Percentiles rank a stretch among this genome's conserved stretches.
phyloP scores from a whole-genome alignment of 768 basidiomycete genomes.

The Rhodotorula babjevae region DNA sequence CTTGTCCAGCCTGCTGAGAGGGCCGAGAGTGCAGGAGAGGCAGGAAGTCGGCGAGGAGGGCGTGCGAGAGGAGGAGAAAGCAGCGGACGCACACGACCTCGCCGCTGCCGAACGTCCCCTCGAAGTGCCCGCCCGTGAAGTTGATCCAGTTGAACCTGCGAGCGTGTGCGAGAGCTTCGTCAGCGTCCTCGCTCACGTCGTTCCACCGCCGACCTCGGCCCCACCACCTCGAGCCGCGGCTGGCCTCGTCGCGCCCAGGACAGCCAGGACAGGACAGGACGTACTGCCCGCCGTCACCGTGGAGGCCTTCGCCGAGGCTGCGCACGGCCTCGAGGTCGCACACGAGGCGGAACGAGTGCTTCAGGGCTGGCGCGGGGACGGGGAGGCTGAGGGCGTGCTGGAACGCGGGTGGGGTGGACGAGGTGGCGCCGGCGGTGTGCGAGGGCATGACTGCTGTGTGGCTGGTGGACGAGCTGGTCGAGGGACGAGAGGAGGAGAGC shows the following conservation, averaged over 20 bases:
- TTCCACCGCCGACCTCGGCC: background rate
- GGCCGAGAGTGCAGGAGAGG: too few relatives aligned
- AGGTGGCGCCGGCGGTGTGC: background rate
- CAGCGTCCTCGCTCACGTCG: background rate
- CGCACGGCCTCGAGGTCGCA: constrained; percentile 33
- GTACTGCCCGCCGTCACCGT: constrained; percentile 29
- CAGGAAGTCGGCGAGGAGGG: too few relatives aligned
- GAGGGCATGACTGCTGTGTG: too few relatives aligned
- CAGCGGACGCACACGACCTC: constrained; percentile 14
- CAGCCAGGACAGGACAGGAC: background rate
- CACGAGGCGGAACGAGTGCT: constrained; percentile 22
- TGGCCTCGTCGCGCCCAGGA: background rate
- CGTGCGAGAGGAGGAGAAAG: too few relatives aligned
- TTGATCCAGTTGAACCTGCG: constrained; percentile 28
- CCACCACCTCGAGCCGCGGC: background rate
- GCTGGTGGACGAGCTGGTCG: too few relatives aligned
- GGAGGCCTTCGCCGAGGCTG: constrained; percentile 21
- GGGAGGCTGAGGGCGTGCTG: background rate
- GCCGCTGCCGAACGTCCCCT: constrained; percentile 8
- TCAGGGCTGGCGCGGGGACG: constrained; percentile 9
- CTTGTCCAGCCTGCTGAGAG: too few relatives aligned
- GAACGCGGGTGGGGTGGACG: constrained; percentile 1
- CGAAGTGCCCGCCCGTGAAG: constrained; percentile 31
- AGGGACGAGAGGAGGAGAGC: background rate
- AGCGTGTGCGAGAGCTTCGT: background rate